Evolutionary conservation across 768 basidiomycete genomes (phyloP).

Genomic region (Krasilnikovozyma curviuscula): DNA sequence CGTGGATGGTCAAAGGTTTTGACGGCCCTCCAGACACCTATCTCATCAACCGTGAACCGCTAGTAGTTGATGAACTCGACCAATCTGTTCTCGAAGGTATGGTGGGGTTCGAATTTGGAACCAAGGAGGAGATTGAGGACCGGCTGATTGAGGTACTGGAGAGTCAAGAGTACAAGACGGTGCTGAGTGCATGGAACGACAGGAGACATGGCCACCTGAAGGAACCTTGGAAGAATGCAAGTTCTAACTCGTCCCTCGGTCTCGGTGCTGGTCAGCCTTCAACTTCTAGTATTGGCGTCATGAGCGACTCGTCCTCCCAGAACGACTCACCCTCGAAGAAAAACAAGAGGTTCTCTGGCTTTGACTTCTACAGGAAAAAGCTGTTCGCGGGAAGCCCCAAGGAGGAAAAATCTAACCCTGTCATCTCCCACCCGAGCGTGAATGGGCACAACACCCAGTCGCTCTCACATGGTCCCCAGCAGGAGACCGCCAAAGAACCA

Average conservation of each 20-base stretch:
- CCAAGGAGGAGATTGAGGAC: constrained; percentile 63
- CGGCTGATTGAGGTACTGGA: constrained; percentile 52
- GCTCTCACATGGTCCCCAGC: neutral
- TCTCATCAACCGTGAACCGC: constrained; percentile 70
- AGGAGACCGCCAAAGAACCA: constrained; percentile 30
- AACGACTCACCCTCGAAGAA: constrained; percentile 33
- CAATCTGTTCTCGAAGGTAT: constrained; percentile 66
- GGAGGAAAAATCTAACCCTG: constrained; percentile 14
- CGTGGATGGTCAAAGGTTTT: constrained; percentile 85
- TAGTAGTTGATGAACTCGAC: constrained; percentile 75
- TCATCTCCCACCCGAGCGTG: constrained; percentile 14
- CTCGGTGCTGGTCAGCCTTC: neutral
- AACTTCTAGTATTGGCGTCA: neutral
- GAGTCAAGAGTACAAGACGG: constrained; percentile 53
- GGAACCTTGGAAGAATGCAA: neutral
- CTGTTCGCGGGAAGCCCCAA: constrained; percentile 38
- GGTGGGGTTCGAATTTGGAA: constrained; percentile 93
- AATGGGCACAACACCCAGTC: constrained; percentile 1
- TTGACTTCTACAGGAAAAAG: constrained; percentile 85
- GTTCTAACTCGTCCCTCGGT: neutral
- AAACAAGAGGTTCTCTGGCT: constrained; percentile 66
- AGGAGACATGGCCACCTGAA: constrained; percentile 16
- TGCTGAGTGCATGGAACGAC: constrained; percentile 60
- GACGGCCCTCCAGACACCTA: constrained; percentile 60
- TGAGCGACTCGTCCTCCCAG: neutral